Evolutionary conservation across 2,329 filamentous ascomycete species (phyloP).

Genomic region (Chrysosporium keratinophilum): DNA sequence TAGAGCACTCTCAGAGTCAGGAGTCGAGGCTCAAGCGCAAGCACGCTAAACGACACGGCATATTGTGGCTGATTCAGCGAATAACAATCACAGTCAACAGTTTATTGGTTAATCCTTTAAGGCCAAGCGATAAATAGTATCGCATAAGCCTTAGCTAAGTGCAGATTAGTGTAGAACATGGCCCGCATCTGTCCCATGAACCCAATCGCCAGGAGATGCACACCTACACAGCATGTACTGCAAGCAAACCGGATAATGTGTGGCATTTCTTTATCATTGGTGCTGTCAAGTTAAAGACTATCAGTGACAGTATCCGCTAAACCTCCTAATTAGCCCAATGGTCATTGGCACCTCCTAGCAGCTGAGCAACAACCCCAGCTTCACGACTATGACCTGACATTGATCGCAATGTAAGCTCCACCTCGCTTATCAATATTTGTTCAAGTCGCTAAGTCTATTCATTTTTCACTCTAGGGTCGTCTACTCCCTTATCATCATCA

Average conservation of each 20-base stretch:
- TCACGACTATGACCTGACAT: conserved; percentile 4
- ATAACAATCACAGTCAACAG: too few species aligned
- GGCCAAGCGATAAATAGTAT: too few species aligned
- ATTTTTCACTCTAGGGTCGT: conserved; percentile 57
- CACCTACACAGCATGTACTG: background rate
- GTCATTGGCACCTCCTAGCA: background rate
- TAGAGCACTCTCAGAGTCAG: too few species aligned
- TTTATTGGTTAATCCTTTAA: too few species aligned
- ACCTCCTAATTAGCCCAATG: background rate
- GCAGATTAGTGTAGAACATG: too few species aligned
- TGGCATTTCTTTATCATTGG: background rate
- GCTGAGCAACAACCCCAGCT: background rate
- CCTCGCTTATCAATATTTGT: background rate
- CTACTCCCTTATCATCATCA: conserved; percentile 92
- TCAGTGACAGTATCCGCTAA: background rate
- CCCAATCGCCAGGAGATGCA: too few species aligned
- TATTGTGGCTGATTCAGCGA: too few species aligned
- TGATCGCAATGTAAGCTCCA: conserved; percentile 1
- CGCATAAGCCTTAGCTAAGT: too few species aligned
- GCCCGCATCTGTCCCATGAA: too few species aligned
- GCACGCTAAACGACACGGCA: too few species aligned
- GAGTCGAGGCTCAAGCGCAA: too few species aligned
- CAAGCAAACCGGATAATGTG: background rate
- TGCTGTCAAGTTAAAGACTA: background rate
- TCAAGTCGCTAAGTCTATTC: background rate